Evolutionary conservation across 192 early-diverging fungal genomes (phyloP), one percentile per base, ranked within the genome.

Genomic region (Globomyces pollinis-pini): DNA sequence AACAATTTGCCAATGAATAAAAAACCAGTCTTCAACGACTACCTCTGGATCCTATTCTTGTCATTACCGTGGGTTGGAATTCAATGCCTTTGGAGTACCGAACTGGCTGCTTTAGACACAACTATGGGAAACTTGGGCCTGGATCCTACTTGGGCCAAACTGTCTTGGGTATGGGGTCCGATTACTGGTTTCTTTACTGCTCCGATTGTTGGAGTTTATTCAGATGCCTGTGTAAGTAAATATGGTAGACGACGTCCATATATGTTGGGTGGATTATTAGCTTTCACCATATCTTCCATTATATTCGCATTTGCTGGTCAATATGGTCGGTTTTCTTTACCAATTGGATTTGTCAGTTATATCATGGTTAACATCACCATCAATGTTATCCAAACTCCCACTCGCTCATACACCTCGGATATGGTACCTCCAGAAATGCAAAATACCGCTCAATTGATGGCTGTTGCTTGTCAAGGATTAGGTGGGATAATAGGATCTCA

Each of bases 161-260:
- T 62, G 20, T 24, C 50, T n/a, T 62, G 61, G 61, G 38, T 61
- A 11, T 38, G 36, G 12, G 63, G 63, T 12, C 63, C 63, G n/a
- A 61, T 65, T 36, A 60, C 63, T 24, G 63, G 63, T n/a, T 65
- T 65, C 63, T 60, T 65, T 26, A 53, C 38, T 20, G 63, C 63
- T 18, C 63, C 63, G 1, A 20, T 61, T 7, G 43, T 65, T 49
- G 63, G 63, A 5, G 49, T 16, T 18, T 60, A 52, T 21, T 65
- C 63, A 31, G 63, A 65, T 38, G n/a, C 30, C 33, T 45, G 38
- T 28, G 50, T 42, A 3, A 33, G 24, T 29, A 62, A 61, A 16
- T 61, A 34, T 8, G 63, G 63, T 38, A 38, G 63, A 0, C 63
- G 63, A 23, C 56, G 63, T 24, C 63, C 63, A 32, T 65, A 33